Percentiles rank a stretch among this genome's conserved stretches.
These are phyloP conservation scores for Angomonas ambiguus DNA, from an alignment of 208 protist species.

Conservation along the genomic window DNA sequence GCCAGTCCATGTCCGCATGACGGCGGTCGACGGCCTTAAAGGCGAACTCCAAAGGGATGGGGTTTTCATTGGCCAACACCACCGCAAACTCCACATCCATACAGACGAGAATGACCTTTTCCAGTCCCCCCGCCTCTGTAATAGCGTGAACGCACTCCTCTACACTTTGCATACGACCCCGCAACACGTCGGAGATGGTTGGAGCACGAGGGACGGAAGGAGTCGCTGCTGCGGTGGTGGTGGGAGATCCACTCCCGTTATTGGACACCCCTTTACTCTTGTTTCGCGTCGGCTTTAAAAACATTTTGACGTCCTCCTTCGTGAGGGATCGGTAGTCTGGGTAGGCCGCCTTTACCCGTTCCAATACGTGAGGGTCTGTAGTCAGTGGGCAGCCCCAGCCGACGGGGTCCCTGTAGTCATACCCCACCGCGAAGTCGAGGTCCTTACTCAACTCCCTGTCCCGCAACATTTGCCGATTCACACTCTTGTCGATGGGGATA, in stretches of 20 bases:
- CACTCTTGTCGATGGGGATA: conserved; percentile 24
- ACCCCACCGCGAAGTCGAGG: conserved; percentile 45
- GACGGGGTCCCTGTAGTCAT: conserved; percentile 18
- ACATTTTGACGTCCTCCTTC: conserved; percentile 25
- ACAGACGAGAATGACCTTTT: conserved; percentile 31
- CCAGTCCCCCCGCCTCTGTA: conserved; percentile 30
- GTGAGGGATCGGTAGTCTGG: conserved; percentile 25
- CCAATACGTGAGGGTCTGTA: conserved; percentile 22
- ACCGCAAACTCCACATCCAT: conserved; percentile 45
- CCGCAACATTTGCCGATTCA: conserved; percentile 25
- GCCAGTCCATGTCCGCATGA: background rate
- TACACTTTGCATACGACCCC: conserved; percentile 23
- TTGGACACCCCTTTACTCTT: background rate
- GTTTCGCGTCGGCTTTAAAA: conserved; percentile 8
- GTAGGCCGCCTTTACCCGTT: conserved; percentile 22
- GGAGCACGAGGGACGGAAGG: too few relatives aligned
- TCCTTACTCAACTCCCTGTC: conserved; percentile 18
- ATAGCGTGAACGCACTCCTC: conserved; percentile 23
- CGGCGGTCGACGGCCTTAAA: conserved; percentile 15
- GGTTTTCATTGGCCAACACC: conserved; percentile 16
- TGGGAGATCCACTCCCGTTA: too few relatives aligned
- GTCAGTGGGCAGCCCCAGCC: conserved; percentile 46
- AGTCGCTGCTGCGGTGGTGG: too few relatives aligned
- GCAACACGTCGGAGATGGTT: too few relatives aligned
- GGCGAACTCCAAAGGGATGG: conserved; percentile 45